Base-by-base conservation (phyloP, 371 early-diverging fungal genomes). In the Batkoa obscura region DNA sequence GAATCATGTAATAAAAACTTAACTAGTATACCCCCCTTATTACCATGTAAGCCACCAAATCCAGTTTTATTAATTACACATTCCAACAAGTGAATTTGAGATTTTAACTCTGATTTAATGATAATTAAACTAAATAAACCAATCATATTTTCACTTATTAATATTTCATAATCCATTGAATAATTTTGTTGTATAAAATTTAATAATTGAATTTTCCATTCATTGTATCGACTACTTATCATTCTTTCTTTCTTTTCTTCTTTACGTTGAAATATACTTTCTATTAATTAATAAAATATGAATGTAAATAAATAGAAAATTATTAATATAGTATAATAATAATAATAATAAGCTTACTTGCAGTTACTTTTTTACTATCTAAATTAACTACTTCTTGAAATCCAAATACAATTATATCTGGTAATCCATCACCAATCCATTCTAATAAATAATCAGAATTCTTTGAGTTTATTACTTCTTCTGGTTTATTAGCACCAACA, bases 361-460 rank as follows among this genome's bases (percentile, higher is more conserved):
- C 83, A 30, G 76, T 76, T 61, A 73, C 71, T 49, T 76, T 79
- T 50, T 80, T 80, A 51, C 78, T 78, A 62, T 88, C 88, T 46
- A 92, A 64, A 61, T 89, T 84, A 1, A 90, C 81, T 55, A 86
- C 76, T 64, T 92, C 93, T 67, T 92, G 93, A 57, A 89, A 82
- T 3, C 86, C 87, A 36, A 90, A 72, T 2, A 83, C 83, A 63
- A 88, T 80, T 34, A 91, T 75, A 60, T 86, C 83, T 1, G 92
- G 87, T 4, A 5, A 3, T 6, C 39, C 38, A 3, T 37, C 6
- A 31, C 70, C 70, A 5, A 83, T 59, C 80, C 79, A 81, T 2
- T 61, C 55, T 36, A 63, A 56, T 33, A 75, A 64, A 46, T 75
- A 65, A 12, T 62, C 68, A 58, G 41, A 58, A 50, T 59, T 72